Conservation (phyloP, 371 early-diverging fungal species). For the Mucor indicus region DNA sequence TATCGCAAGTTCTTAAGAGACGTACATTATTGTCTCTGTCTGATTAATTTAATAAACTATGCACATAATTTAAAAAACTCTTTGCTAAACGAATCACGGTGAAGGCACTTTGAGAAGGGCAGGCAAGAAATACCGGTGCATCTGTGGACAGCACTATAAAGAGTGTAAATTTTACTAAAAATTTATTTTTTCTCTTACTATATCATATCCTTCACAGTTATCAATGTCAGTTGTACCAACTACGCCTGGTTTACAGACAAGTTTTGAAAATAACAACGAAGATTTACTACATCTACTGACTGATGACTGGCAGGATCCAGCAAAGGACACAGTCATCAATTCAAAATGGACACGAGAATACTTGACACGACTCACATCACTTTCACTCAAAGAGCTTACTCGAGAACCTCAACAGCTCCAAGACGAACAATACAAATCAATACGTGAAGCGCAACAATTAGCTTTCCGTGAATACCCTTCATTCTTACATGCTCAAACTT, state of each 20-base stretch:
- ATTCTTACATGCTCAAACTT: constrained; percentile 64
- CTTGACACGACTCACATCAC: constrained; percentile 57
- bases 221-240: constrained; percentile 9
- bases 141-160: no score
- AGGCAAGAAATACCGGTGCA: no score
- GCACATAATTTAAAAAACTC: no score
- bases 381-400: constrained; percentile 56
- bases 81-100: no score
- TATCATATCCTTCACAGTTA: no score
- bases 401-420: constrained; percentile 50
- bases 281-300: constrained; percentile 25
- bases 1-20: no score
- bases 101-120: no score
- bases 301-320: constrained; percentile 16
- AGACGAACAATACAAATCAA: constrained; percentile 56
- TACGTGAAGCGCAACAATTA: constrained; percentile 63
- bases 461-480: constrained; percentile 71
- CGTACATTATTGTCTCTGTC: no score
- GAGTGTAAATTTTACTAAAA: no score
- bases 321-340: constrained; percentile 9
- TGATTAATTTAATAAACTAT: no score
- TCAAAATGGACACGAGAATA: constrained; percentile 60
- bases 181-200: no score
- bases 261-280: constrained; percentile 23
- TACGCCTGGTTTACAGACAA: constrained; percentile 5